Conservation (phyloP, 2,329 filamentous ascomycete species). For the Acephala macrosclerotiorum region DNA sequence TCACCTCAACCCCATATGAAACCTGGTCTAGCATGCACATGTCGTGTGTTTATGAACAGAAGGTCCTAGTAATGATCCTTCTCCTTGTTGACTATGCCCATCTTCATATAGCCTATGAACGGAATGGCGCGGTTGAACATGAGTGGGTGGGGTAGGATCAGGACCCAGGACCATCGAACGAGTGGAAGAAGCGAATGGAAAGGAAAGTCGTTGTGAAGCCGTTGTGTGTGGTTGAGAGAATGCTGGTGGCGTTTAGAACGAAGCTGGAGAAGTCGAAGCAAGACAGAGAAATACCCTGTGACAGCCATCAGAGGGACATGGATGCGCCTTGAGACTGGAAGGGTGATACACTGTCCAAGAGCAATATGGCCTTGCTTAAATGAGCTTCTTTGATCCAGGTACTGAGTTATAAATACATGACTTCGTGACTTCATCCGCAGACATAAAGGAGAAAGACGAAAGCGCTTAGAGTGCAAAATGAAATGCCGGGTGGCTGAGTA, state of each 20-base stretch:
- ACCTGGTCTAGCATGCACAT: neutral
- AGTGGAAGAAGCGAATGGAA: neutral
- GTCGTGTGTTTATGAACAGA: neutral
- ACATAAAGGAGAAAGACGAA: no score
- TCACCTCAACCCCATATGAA: neutral
- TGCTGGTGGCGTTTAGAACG: neutral
- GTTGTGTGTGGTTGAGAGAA: neutral
- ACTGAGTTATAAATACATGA: neutral
- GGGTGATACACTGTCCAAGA: neutral
- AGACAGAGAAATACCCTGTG: neutral
- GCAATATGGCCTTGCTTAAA: neutral
- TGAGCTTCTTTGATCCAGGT: neutral
- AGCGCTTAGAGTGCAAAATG: no score
- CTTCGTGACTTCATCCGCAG: neutral
- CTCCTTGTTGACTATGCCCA: neutral
- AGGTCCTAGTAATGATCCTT: neutral
- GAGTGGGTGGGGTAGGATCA: neutral
- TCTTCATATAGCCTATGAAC: neutral
- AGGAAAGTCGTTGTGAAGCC: neutral
- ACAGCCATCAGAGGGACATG: neutral
- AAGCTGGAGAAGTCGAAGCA: neutral
- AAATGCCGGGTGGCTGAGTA: no score
- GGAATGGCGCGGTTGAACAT: neutral
- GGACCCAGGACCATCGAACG: neutral
- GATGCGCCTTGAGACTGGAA: neutral